A percentile compares a stretch with the other conserved stretches of the same genome.
Evolutionary conservation across 352 stramenopile genomes (phyloP).

Genomic region (Peronosclerospora sorghi): DNA sequence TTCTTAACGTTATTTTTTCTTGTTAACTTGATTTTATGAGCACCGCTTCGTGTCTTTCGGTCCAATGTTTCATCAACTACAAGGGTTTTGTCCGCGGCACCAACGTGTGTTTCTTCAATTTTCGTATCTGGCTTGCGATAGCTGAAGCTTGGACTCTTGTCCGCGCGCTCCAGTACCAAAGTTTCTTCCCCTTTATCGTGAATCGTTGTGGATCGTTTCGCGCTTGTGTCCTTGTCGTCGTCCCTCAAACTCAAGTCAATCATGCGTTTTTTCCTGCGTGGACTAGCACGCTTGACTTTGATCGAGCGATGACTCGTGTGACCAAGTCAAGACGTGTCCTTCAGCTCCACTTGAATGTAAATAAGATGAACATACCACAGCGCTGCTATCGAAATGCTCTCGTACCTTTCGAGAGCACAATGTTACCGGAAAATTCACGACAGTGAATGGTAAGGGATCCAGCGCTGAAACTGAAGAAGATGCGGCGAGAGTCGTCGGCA

Average conservation of each 20-base stretch:
- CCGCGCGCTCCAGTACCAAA: no score
- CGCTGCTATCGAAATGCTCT: background rate
- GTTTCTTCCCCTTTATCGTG: no score
- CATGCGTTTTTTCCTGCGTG: conserved; percentile 36
- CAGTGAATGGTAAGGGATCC: conserved; percentile 62
- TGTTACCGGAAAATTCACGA: conserved; percentile 53
- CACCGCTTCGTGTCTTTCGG: background rate
- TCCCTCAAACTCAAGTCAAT: conserved; percentile 28
- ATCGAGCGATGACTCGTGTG: background rate
- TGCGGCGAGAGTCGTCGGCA: conserved; percentile 41
- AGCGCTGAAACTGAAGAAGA: conserved; percentile 52
- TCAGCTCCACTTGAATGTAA: background rate
- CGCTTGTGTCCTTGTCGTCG: conserved; percentile 12
- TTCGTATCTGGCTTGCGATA: background rate
- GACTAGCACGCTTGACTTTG: conserved; percentile 1
- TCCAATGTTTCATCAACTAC: conserved; percentile 1
- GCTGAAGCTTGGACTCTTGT: conserved; percentile 14
- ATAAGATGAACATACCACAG: background rate
- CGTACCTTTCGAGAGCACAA: conserved; percentile 51
- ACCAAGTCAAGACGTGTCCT: conserved; percentile 2
- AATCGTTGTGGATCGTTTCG: no score
- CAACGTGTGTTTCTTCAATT: conserved; percentile 5
- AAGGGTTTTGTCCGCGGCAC: background rate
- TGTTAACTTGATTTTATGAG: conserved; percentile 9
- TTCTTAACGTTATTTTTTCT: conserved; percentile 32